Base-by-base conservation (phyloP, 106 monocot genomes). In the Gastrodia elata region DNA sequence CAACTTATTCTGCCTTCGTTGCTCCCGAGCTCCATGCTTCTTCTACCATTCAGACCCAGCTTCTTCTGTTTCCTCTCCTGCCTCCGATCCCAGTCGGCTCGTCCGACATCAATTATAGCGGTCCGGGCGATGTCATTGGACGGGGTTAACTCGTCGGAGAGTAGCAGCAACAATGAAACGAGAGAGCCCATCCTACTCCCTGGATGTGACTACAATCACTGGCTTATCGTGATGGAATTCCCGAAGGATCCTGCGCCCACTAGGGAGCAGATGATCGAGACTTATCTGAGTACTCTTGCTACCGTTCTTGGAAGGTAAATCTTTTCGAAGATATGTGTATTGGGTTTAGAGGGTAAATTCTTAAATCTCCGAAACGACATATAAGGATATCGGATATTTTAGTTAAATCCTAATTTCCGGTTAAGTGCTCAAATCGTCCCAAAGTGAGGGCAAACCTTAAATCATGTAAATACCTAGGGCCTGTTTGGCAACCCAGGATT, bases 121-220 rank as follows among this genome's bases (percentile, higher is more conserved):
- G 68, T 82, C 20, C 68, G 79, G 40, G 80, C 79, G 16, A 73
- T 80, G 87, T 85, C 81, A 20, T 68, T 71, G 67, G 81, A 58
- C 16, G 75, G 70, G 13, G 74, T 71, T 25, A 79, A 80, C 77
- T 87, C 83, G 7, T 73, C 80, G 52, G 73, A 72, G 75, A 76
- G 80, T 72, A 73, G 75, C 56, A 72, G 73, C 30, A 75, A 71
- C 71, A 67, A 72, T 67, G 92, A 92, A 67, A 80, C 81, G 27
- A 86, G 86, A 59, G 92, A 97, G 77, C 86, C 96, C 41, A 92
- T 97, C 35, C 77, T 92, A 77, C 84, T 92, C 15, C 96, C 96
- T 4, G 96, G 96, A 2, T 97, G 96, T 76, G 92, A 97, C 43
- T 92, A 97, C 79, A 97, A 97, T 52, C 96, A 97, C 80, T 92